These are phyloP conservation scores for Oldenlandia corymbosa DNA, from an alignment of 257 asterid species.

Conservation along the genomic window DNA sequence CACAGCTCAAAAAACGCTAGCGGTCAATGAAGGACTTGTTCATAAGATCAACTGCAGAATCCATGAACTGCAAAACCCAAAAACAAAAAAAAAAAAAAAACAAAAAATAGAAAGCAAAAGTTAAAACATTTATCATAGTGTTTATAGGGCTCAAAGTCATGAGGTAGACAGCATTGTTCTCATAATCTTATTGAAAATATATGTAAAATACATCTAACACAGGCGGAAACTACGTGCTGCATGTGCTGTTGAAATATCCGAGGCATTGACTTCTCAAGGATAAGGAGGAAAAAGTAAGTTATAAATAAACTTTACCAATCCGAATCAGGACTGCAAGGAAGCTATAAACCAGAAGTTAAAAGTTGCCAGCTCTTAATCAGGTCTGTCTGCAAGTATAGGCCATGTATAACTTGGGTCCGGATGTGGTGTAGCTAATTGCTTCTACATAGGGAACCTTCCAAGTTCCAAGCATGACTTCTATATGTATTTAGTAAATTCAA, in stretches of 20 bases:
- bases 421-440: background rate
- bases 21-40: slow-evolving; percentile 62
- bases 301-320: background rate
- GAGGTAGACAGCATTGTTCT: background rate
- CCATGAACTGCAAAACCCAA: slow-evolving; percentile 70
- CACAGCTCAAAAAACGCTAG: slow-evolving; percentile 22
- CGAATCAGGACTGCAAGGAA: background rate
- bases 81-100: background rate
- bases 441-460: background rate
- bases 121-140: background rate
- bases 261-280: background rate
- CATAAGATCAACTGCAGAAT: slow-evolving; percentile 80
- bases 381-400: background rate
- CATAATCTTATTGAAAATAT: background rate
- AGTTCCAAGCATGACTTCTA: no score
- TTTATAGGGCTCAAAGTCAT: background rate
- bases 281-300: background rate
- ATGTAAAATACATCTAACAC: background rate
- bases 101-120: background rate
- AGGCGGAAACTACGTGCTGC: background rate
- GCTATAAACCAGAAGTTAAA: background rate
- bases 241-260: background rate
- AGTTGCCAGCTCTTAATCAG: background rate
- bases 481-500: background rate
- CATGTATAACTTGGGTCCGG: background rate